phyloP scores from a whole-genome alignment of 345 rosid genomes.

The Eucalyptus coolabah region DNA sequence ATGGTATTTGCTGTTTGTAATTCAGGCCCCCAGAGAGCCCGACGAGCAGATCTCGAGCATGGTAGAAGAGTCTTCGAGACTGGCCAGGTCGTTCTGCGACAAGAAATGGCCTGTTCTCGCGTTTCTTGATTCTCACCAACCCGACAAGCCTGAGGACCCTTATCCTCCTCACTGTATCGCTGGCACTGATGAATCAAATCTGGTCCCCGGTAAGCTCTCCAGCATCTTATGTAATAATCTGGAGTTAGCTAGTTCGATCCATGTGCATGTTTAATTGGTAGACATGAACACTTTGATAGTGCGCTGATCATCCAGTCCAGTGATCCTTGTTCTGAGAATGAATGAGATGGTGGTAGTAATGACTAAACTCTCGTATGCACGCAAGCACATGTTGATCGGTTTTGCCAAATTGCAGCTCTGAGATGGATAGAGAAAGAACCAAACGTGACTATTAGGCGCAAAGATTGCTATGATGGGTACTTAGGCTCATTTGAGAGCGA shows the following conservation, averaged over 20 bases:
- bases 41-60: conserved; percentile 12
- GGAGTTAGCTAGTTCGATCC: background rate
- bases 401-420: conserved; percentile 7
- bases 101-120: conserved; percentile 19
- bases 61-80: conserved; percentile 10
- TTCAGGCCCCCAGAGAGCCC: conserved; percentile 18
- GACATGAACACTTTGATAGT: background rate
- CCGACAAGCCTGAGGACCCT: conserved; percentile 25
- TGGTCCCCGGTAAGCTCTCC: conserved; percentile 14
- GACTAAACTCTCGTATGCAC: background rate
- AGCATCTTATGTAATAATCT: background rate
- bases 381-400: background rate
- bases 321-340: background rate
- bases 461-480: conserved; percentile 44
- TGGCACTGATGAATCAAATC: conserved; percentile 23
- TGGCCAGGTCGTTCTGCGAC: conserved; percentile 17
- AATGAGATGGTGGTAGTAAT: background rate
- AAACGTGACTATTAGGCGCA: conserved; percentile 26
- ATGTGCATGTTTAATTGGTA: background rate
- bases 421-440: conserved; percentile 35
- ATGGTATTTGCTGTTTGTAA: background rate
- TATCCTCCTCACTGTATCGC: conserved; percentile 25
- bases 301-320: background rate
- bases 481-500: conserved; percentile 38
- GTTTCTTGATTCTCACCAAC: conserved; percentile 24